Conservation (phyloP, 306 rosid genomes). For the Castanea crenata region DNA sequence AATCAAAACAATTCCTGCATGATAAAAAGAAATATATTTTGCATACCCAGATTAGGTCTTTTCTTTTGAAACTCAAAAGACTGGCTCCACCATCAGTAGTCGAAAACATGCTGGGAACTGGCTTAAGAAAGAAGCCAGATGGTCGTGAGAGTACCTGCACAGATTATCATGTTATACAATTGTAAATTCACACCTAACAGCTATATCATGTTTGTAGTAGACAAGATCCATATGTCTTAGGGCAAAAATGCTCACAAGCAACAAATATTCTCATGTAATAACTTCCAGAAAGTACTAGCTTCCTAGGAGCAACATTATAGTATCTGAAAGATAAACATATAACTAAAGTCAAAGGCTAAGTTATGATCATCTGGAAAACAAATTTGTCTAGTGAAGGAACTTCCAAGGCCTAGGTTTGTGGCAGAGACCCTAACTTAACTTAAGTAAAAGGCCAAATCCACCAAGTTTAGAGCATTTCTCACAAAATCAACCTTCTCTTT, state of each 20-base stretch:
- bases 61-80: conserved; percentile 89
- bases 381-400: neutral
- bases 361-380: conserved; percentile 6
- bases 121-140: conserved; percentile 82
- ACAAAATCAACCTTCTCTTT: neutral
- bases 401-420: conserved; percentile 8
- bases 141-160: conserved; percentile 87
- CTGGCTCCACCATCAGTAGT: conserved; percentile 68
- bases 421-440: neutral
- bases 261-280: neutral
- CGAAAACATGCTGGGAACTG: conserved; percentile 74
- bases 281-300: neutral
- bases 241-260: neutral
- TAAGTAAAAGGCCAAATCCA: neutral
- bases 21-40: conserved; percentile 17
- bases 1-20: neutral
- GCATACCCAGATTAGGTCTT: conserved; percentile 80
- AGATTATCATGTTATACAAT: conserved; percentile 19
- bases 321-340: neutral
- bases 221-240: neutral
- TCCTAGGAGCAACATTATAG: neutral
- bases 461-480: neutral
- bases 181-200: conserved; percentile 3
- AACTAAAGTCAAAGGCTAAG: neutral
- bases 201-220: neutral